Evolutionary conservation across 768 basidiomycete species (phyloP).

Genomic region (Mycena galopus): DNA sequence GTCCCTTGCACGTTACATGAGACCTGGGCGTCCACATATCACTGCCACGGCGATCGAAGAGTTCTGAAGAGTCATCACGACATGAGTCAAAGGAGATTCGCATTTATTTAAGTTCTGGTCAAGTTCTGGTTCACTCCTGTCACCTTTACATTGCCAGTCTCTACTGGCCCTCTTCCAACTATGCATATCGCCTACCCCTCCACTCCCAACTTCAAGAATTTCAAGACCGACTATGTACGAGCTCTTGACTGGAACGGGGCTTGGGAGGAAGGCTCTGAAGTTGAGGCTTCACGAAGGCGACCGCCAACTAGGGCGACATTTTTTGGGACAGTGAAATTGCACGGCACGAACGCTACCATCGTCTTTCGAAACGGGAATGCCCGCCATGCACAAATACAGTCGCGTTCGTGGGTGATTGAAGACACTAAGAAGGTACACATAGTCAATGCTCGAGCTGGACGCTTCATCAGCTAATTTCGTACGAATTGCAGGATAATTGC

Average conservation of each 20-base stretch:
- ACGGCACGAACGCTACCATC: constrained; percentile 38
- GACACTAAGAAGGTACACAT: constrained; percentile 21
- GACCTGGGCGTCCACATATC: not conserved
- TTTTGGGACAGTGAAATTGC: constrained; percentile 39
- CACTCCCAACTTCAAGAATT: constrained; percentile 36
- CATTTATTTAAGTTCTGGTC: not conserved
- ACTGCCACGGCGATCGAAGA: not conserved
- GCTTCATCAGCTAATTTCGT: not conserved
- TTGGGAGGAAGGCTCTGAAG: not conserved
- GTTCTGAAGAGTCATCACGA: not conserved
- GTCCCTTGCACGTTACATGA: not conserved
- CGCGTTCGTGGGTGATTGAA: constrained; percentile 36
- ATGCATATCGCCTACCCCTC: constrained; percentile 37
- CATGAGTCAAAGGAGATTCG: constrained; percentile 13
- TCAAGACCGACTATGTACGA: constrained; percentile 27
- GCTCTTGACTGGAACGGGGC: constrained; percentile 10
- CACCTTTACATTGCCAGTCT: constrained; percentile 22
- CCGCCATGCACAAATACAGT: constrained; percentile 33
- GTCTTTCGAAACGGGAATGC: constrained; percentile 31
- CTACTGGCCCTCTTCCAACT: too few species aligned
- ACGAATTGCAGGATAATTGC: not conserved
- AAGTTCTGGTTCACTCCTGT: not conserved
- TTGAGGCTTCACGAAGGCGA: constrained; percentile 4
- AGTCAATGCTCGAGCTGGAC: not conserved
- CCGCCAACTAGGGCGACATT: constrained; percentile 34